Percentiles rank a stretch among this genome's conserved stretches.
Conservation (phyloP, 176 grass and related monocot genomes). For the Carex kokanica region DNA sequence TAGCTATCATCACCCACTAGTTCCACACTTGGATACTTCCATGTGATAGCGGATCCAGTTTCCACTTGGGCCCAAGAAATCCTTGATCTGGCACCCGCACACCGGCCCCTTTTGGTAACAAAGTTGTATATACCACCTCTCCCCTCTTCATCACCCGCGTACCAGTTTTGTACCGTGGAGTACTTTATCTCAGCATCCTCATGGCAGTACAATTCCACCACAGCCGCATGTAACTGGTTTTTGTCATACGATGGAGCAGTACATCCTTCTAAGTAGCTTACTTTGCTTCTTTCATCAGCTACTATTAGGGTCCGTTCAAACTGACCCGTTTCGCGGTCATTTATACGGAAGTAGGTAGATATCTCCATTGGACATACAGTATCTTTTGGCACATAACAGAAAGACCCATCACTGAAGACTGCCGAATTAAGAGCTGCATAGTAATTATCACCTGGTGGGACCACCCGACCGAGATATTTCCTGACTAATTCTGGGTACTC, state of each 20-base stretch:
- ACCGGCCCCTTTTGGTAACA: constrained; percentile 86
- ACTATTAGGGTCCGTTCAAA: constrained; percentile 93
- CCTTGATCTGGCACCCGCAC: constrained; percentile 59
- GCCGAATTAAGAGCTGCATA: constrained; percentile 94
- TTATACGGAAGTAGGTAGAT: constrained; percentile 91
- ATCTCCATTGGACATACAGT: constrained; percentile 95
- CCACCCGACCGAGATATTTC: constrained; percentile 63
- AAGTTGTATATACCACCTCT: constrained; percentile 94
- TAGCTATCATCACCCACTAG: constrained; percentile 70
- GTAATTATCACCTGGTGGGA: constrained; percentile 76
- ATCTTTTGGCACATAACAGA: constrained; percentile 97
- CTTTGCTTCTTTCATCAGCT: constrained; percentile 70
- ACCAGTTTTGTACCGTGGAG: constrained; percentile 98
- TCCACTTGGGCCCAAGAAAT: constrained; percentile 99
- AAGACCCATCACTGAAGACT: constrained; percentile 87
- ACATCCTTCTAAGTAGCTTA: constrained; percentile 92
- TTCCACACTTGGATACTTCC: constrained; percentile 95
- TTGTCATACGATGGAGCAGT: constrained; percentile 77
- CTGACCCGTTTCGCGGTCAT: constrained; percentile 80
- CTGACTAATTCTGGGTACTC: constrained; percentile 82
- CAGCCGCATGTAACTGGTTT: constrained; percentile 88
- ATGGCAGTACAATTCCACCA: constrained; percentile 85
- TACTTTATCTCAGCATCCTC: constrained; percentile 89
- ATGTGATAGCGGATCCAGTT: constrained; percentile 93
- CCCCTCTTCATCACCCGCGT: constrained; percentile 78